These are phyloP conservation scores for Sarocladium brachiariae DNA, from an alignment of 2,329 filamentous ascomycete species.

Conservation along the genomic window DNA sequence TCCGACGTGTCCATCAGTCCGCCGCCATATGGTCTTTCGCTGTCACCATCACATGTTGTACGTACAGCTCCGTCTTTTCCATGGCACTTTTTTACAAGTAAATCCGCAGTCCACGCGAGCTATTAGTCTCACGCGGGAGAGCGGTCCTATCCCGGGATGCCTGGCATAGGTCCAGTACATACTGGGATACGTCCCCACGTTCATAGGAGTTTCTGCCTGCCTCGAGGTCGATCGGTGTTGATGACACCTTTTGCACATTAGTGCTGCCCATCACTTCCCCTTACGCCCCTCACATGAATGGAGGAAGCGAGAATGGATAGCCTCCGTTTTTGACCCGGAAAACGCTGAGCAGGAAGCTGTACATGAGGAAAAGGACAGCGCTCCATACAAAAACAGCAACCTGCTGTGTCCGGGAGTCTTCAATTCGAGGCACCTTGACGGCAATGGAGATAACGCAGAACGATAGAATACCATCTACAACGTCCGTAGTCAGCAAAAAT, in stretches of 20 bases:
- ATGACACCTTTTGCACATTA: not conserved
- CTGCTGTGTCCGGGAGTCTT: constrained; percentile 70
- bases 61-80: constrained; percentile 1
- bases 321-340: constrained; percentile 93
- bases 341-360: constrained; percentile 89
- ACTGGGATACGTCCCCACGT: not conserved
- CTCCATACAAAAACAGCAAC: constrained; percentile 76
- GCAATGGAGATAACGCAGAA: constrained; percentile 89
- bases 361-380: constrained; percentile 69
- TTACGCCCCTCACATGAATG: constrained; percentile 55
- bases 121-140: not conserved
- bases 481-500: constrained; percentile 15
- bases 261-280: not conserved
- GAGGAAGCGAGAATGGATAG: constrained; percentile 90
- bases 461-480: constrained; percentile 63
- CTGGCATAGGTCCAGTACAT: not conserved
- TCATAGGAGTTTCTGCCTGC: not conserved
- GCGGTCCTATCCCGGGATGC: not conserved
- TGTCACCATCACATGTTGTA: constrained; percentile 1
- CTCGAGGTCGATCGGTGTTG: not conserved
- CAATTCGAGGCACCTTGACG: constrained; percentile 85
- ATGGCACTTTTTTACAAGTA: not conserved
- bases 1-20: not conserved
- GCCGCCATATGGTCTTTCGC: not conserved
- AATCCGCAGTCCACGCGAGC: not conserved